A percentile compares a stretch with the other conserved stretches of the same genome.
Conservation (phyloP, 192 early-diverging fungal species). For the Coemansia sp. region DNA sequence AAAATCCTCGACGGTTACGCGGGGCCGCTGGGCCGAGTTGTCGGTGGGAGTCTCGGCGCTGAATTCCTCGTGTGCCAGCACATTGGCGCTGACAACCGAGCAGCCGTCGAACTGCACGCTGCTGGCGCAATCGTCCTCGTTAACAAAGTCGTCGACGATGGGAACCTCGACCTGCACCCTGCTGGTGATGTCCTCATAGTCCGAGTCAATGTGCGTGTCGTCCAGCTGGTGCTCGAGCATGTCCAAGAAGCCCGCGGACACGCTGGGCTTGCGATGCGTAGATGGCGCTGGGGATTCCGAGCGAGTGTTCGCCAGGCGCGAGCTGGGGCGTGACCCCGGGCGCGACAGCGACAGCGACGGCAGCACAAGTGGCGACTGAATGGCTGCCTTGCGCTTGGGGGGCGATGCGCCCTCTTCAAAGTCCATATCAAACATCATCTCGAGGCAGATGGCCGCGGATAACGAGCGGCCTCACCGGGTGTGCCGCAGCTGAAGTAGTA, state of each 20-base stretch:
- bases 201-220: slow-evolving; percentile 35
- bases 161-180: slow-evolving; percentile 45
- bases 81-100: not conserved
- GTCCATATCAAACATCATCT: slow-evolving; percentile 51
- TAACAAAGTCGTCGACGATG: slow-evolving; percentile 43
- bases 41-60: not conserved
- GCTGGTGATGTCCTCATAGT: slow-evolving; percentile 46
- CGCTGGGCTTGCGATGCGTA: slow-evolving; percentile 31
- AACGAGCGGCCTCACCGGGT: slow-evolving; percentile 8
- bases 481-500: slow-evolving; percentile 16
- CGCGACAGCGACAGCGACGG: slow-evolving; percentile 38
- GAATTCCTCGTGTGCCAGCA: not conserved
- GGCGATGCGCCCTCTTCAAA: slow-evolving; percentile 15
- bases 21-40: slow-evolving; percentile 1
- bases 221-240: slow-evolving; percentile 49
- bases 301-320: slow-evolving; percentile 25
- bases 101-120: not conserved
- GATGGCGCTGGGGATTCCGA: slow-evolving; percentile 16
- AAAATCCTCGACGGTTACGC: slow-evolving; percentile 55
- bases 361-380: slow-evolving; percentile 24
- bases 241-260: slow-evolving; percentile 28
- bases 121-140: slow-evolving; percentile 7
- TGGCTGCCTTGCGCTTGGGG: slow-evolving; percentile 1
- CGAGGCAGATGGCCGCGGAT: not conserved
- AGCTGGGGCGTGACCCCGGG: slow-evolving; percentile 27